Evolutionary conservation across 2,329 filamentous ascomycete species (phyloP).

Genomic region (Colletotrichum trifolii): DNA sequence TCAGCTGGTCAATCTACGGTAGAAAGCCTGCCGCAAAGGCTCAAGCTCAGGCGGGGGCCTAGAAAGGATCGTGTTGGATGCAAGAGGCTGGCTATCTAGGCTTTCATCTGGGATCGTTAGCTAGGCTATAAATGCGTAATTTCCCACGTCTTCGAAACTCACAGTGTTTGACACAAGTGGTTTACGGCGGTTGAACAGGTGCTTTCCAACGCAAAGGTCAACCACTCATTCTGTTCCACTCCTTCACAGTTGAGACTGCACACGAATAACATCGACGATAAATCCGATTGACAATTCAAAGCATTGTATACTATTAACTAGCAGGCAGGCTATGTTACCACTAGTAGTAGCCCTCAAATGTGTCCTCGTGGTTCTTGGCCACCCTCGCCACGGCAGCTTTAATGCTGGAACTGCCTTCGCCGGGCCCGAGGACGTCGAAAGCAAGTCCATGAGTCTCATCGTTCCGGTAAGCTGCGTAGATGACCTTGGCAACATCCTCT

Average conservation of each 20-base stretch:
- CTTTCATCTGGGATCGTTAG: too few species aligned
- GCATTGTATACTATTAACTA: too few species aligned
- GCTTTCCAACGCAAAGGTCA: too few species aligned
- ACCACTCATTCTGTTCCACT: too few species aligned
- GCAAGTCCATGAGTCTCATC: constrained; percentile 52
- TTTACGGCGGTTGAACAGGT: too few species aligned
- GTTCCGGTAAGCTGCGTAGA: constrained; percentile 53
- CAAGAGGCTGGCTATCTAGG: not conserved
- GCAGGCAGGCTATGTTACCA: not conserved
- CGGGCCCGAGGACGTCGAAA: constrained; percentile 54
- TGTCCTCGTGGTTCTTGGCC: constrained; percentile 47
- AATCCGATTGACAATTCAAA: too few species aligned
- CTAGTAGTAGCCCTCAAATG: constrained; percentile 44
- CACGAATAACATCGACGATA: not conserved
- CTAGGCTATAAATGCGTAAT: too few species aligned
- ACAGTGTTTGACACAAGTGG: too few species aligned
- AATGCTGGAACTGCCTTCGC: constrained; percentile 47
- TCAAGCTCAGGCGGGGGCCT: not conserved
- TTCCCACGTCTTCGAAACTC: too few species aligned
- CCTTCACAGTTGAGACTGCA: not conserved
- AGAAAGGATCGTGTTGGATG: not conserved
- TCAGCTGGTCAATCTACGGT: constrained; percentile 16
- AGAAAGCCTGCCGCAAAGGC: constrained; percentile 7
- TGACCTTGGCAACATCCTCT: constrained; percentile 57
- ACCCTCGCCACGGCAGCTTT: constrained; percentile 52